Base-by-base conservation (phyloP, 2,329 filamentous ascomycete species). In the Emmonsiellopsis sp. region DNA sequence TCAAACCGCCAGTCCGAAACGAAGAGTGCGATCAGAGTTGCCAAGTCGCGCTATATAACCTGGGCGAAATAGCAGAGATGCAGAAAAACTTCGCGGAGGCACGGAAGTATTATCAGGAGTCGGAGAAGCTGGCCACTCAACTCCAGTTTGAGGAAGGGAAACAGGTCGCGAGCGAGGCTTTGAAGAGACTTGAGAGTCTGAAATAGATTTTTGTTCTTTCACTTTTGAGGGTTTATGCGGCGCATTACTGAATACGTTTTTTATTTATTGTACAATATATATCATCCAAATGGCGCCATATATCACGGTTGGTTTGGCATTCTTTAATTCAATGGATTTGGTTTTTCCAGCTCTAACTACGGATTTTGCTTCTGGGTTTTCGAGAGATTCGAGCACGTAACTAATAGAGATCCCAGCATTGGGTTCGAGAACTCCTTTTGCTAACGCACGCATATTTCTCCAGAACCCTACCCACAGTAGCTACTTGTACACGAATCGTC, bases 11-110 rank as follows among this genome's bases (percentile, higher is more conserved):
- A 0, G 74, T 82, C 3, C 77, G 88, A 42, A 87, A 83, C 2
- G 77, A 84, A 49, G 88, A 95, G 64, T 96, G 92, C 64, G 89
- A 95, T 66, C 70, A 86, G 53, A 88, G 86, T 1, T 96, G 91
- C 63, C 86, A 86, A 2, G 86, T 86, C 5, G 87, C 91, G 6
- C 83, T 87, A n/a, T 87, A 88, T 68, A 95, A 94, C 65, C 79
- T 95, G 51, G 92, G 84, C 27, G 87, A 94, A 62, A 85, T 96
- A 60, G 85, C 87, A 0, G 83, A 87, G 59, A 84, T 93, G 79
- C 71, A 84, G 55, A 85, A 86, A 1, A 79, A 87, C 61, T 63
- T 76, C 1, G 73, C 74, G 3, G 78, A 86, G 59, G 90, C 92
- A 1, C 77, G 78, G 61, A 77, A 76, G 60, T 80, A 80, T 63